Base-by-base conservation (phyloP, 1,284 basidiomycete species). In the Gomphus bonarii region DNA sequence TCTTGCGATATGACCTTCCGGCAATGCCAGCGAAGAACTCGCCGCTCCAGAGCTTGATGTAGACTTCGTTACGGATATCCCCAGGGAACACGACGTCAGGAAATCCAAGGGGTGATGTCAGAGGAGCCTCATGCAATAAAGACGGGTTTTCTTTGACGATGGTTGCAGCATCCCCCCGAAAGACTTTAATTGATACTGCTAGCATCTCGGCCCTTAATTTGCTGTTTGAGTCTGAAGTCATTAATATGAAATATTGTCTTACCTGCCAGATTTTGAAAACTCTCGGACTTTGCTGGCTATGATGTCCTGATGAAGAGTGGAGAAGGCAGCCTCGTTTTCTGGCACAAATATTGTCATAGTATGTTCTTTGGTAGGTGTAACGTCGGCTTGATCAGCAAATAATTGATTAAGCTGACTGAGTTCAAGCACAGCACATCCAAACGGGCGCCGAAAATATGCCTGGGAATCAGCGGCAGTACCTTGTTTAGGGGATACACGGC, bases 11-110 rank as follows among this genome's bases (percentile, higher is more conserved):
- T 1, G 70, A 67, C 6, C 67, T 68, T 16, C 64, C 59, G 38
- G 69, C 70, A 53, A 78, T 76, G 0, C 79, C 75, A 0, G 79
- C 72, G 1, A 76, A 73, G 66, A 95, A 97, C 61, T 90, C 85
- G 28, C 89, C 94, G 53, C 84, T 86, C 91, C 91, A 95, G 1
- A 97, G 78, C 67, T 94, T 97, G 74, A 97, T 80, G 70, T 97
- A 98, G 8, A 97, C 78, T 65, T 98, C 95, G 66, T 97, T 97
- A 20, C 95, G 83, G n/a, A 81, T 73, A 62, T 93, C 88, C 8
- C 90, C 92, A 1, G 95, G 95, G 66, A 95, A 94, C 9, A 97
- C 94, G 1, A 97, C 93, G 64, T 98, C 95, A 0, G 95, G 91
- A 67, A 99, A 99, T 30, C 94, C 93, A n/a, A 99, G 82, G 6